Percentiles rank a stretch among this genome's conserved stretches.
phyloP scores from a whole-genome alignment of 2,329 filamentous ascomycete species.

The Dichotomopilus funicola region DNA sequence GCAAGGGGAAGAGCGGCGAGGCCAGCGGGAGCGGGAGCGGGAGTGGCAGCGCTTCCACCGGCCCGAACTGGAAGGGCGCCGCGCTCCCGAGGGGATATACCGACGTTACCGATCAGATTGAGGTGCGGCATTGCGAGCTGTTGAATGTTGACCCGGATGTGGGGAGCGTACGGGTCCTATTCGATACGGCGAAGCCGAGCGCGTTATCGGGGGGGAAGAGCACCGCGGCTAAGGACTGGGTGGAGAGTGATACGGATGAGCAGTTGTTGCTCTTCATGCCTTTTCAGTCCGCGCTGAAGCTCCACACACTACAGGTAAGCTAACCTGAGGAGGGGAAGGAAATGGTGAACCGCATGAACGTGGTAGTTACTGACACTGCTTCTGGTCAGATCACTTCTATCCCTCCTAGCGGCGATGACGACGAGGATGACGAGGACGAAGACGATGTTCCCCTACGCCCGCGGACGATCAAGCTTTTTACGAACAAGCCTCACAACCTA shows the following conservation, averaged over 20 bases:
- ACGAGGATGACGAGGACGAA: slow-evolving; percentile 32
- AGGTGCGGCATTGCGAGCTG: slow-evolving; percentile 73
- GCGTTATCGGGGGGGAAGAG: slow-evolving; percentile 53
- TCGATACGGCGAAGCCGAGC: slow-evolving; percentile 62
- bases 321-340: background rate
- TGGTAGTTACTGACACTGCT: slow-evolving; percentile 28
- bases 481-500: slow-evolving; percentile 81
- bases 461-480: slow-evolving; percentile 75
- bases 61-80: slow-evolving; percentile 62
- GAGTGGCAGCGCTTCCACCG: slow-evolving; percentile 35
- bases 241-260: slow-evolving; percentile 95
- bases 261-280: slow-evolving; percentile 91
- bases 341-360: background rate
- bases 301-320: slow-evolving; percentile 69
- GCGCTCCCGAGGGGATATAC: slow-evolving; percentile 70
- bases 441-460: slow-evolving; percentile 76
- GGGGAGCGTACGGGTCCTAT: slow-evolving; percentile 66
- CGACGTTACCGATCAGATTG: slow-evolving; percentile 77
- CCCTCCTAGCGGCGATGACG: slow-evolving; percentile 54
- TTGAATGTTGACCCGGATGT: slow-evolving; percentile 77
- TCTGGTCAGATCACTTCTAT: slow-evolving; percentile 68
- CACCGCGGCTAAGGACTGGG: slow-evolving; percentile 63
- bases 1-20: slow-evolving; percentile 40
- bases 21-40: slow-evolving; percentile 40
- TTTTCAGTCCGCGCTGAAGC: slow-evolving; percentile 80